Base-by-base conservation (phyloP, 441 rosid species). In the Adansonia rubrostipa region DNA sequence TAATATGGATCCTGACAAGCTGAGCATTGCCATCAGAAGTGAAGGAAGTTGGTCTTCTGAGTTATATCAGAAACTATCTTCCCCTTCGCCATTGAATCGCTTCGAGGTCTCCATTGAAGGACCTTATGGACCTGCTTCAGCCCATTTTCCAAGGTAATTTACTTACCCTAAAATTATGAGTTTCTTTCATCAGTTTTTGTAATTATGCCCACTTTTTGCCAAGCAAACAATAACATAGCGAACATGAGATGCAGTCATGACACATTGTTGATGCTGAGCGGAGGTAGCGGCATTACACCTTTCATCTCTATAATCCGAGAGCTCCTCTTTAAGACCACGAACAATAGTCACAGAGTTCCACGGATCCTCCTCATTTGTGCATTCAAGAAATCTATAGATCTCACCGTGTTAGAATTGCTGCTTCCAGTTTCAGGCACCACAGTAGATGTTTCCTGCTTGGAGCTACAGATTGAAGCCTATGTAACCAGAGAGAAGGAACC, bases 251-350 rank as follows among this genome's bases (percentile, higher is more conserved):
- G 44, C 79, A 88, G 91, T 81, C 86, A 87, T 74, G 87, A 86
- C 1, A 78, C 72, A 74, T 76, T 88, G 22, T 85, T 85, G 64
- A 66, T 89, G 86, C 61, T 88, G 57, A 86, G 95, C 53, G 91
- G 91, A 47, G 93, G 92, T 47, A 88, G 92, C 53, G 89, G 90
- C 9, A 82, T 91, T 36, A 77, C 89, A 14, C 95, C 95, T 8
- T 87, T 89, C 85, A 87, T 88, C 58, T 89, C 92, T n/a, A 87
- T 87, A 28, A 82, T 88, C 80, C 88, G 90, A 0, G 89, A 91
- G 67, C 79, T 91, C 45, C 28, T 85, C 62, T 78, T 20, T 73
- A 56, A 13, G 33, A 76, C 77, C 68, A 72, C 74, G 78, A 82
- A 58, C 3, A 22, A 67, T 63, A 71, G 9, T 4, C 71, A 28